These are phyloP conservation scores for Talaromyces wortmannii DNA, from an alignment of 495 filamentous ascomycete genomes.

Conservation along the genomic window DNA sequence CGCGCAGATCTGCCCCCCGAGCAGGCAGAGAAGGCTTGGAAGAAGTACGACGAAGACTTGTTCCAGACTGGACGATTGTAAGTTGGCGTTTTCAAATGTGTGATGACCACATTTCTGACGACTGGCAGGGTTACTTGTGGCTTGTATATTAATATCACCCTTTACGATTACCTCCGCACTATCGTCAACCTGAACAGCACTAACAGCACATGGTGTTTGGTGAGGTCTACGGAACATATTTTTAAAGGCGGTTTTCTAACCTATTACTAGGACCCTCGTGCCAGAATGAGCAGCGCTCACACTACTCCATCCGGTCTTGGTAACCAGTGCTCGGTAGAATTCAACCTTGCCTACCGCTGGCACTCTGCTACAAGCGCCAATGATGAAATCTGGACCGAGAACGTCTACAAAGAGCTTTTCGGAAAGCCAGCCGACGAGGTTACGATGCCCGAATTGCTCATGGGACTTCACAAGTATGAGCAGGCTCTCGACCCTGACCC, in stretches of 20 bases:
- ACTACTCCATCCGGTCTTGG: slow-evolving; percentile 59
- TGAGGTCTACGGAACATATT: slow-evolving; percentile 17
- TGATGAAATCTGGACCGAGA: slow-evolving; percentile 61
- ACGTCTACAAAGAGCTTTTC: slow-evolving; percentile 46
- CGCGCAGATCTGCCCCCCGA: slow-evolving; percentile 36
- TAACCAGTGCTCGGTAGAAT: slow-evolving; percentile 66
- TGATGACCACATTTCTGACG: slow-evolving; percentile 7
- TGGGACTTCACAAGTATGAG: slow-evolving; percentile 46
- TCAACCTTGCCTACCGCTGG: slow-evolving; percentile 69
- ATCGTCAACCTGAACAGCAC: slow-evolving; percentile 77
- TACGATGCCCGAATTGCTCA: slow-evolving; percentile 41
- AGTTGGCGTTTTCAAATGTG: not conserved
- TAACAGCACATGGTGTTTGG: slow-evolving; percentile 73
- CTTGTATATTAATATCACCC: slow-evolving; percentile 76
- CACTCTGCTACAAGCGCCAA: slow-evolving; percentile 56
- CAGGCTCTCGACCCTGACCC: slow-evolving; percentile 42
- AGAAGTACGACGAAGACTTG: slow-evolving; percentile 72
- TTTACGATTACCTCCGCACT: slow-evolving; percentile 78
- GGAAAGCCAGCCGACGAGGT: slow-evolving; percentile 50
- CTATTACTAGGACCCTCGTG: slow-evolving; percentile 28
- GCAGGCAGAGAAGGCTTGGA: slow-evolving; percentile 50
- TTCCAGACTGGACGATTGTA: slow-evolving; percentile 74
- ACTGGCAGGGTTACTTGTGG: slow-evolving; percentile 57
- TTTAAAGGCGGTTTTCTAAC: not conserved
- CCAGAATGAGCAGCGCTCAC: slow-evolving; percentile 40